Conservation (phyloP, 805 yeast genomes). For the Teunomyces stri region DNA sequence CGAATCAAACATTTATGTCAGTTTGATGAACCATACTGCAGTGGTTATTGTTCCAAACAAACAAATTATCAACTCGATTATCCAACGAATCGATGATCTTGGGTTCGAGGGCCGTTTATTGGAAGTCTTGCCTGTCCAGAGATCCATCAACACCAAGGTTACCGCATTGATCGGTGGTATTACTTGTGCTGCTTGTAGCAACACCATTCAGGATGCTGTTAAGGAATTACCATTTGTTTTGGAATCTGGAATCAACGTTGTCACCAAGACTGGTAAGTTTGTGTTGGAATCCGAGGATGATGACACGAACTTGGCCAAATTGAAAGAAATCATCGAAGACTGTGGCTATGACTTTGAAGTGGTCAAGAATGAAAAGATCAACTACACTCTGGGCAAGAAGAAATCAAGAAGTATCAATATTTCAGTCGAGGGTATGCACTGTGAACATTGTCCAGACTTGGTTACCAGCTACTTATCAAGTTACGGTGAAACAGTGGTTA, state of each 20-base stretch:
- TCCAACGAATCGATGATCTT: conserved; percentile 24
- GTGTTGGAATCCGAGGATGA: conserved; percentile 43
- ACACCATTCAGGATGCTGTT: conserved; percentile 50
- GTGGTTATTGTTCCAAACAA: conserved; percentile 52
- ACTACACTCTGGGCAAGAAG: conserved; percentile 46
- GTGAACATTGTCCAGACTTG: conserved; percentile 64
- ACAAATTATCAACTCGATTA: conserved; percentile 37
- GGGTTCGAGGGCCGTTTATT: conserved; percentile 49
- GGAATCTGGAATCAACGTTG: conserved; percentile 52
- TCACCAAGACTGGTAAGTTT: conserved; percentile 64
- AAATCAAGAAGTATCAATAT: conserved; percentile 57
- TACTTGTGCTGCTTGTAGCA: conserved; percentile 70
- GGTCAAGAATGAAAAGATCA: conserved; percentile 41
- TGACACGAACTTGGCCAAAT: conserved; percentile 27
- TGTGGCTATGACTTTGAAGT: conserved; percentile 63
- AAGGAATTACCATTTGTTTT: conserved; percentile 50
- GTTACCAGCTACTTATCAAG: conserved; percentile 48
- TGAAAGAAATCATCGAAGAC: conserved; percentile 58
- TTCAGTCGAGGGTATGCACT: conserved; percentile 63
- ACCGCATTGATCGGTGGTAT: conserved; percentile 69
- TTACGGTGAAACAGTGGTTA: conserved; percentile 57
- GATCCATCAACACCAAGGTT: conserved; percentile 48
- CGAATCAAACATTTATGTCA: conserved; percentile 46
- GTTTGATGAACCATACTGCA: conserved; percentile 51
- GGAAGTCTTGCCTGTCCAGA: conserved; percentile 58